These are phyloP conservation scores for Cladosporium sp. DNA, from an alignment of 2,329 filamentous ascomycete species.

Conservation along the genomic window DNA sequence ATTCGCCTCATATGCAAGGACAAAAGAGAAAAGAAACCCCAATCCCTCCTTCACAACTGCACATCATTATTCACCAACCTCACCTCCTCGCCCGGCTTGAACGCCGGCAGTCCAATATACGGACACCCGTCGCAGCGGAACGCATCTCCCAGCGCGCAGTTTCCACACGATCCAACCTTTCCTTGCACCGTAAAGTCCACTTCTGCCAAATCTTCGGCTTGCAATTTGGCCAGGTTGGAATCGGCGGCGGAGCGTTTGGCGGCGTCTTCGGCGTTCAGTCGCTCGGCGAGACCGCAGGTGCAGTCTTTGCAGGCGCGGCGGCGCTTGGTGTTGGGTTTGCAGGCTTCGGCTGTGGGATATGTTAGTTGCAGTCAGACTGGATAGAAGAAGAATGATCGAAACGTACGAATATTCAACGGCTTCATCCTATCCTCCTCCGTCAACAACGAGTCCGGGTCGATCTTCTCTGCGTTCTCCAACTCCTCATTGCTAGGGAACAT, in stretches of 20 bases:
- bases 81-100: constrained; percentile 96
- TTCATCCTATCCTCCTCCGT: constrained; percentile 78
- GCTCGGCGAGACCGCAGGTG: constrained; percentile 85
- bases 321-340: constrained; percentile 83
- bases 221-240: constrained; percentile 54
- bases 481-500: constrained; percentile 33
- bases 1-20: no score
- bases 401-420: constrained; percentile 70
- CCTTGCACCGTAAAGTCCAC: constrained; percentile 97
- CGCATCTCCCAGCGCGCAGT: constrained; percentile 89
- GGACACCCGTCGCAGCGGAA: constrained; percentile 64
- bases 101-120: constrained; percentile 87
- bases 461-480: constrained; percentile 68
- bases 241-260: constrained; percentile 63
- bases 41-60: constrained; percentile 58
- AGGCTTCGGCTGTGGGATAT: constrained; percentile 64
- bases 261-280: constrained; percentile 79
- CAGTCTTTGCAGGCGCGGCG: constrained; percentile 97
- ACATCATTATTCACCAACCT: constrained; percentile 79
- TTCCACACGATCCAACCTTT: constrained; percentile 91
- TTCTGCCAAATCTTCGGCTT: constrained; percentile 75
- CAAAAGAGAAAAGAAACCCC: neutral
- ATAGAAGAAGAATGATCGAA: neutral
- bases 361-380: constrained; percentile 20
- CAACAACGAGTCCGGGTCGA: constrained; percentile 85